Conservation (phyloP, 176 grass and related monocot species). For the Tillandsia leiboldiana region DNA sequence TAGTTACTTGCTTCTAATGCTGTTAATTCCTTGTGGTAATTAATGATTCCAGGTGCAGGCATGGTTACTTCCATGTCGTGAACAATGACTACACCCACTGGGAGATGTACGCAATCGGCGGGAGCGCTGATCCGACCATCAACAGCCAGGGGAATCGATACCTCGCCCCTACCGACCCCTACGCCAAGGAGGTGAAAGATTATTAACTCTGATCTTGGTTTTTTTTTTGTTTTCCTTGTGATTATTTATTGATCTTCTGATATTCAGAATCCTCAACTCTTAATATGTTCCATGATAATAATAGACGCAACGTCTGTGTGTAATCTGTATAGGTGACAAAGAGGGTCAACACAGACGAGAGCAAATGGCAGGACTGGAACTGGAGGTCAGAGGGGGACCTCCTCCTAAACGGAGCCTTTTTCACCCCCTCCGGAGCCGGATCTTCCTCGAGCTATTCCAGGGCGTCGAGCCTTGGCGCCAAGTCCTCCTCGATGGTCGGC, state of each 20-base stretch:
- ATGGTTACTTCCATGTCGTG: slow-evolving; percentile 22
- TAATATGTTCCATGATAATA: too few species aligned
- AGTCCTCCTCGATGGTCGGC: slow-evolving; percentile 18
- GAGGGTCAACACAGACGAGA: slow-evolving; percentile 1
- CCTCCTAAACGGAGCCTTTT: slow-evolving; percentile 17
- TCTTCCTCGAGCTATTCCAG: slow-evolving; percentile 11
- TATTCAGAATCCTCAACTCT: too few species aligned
- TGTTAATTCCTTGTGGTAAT: not conserved
- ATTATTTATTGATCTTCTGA: too few species aligned
- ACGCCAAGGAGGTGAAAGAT: slow-evolving; percentile 10
- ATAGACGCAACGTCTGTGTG: too few species aligned
- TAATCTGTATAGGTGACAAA: slow-evolving; percentile 9
- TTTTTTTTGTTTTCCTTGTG: too few species aligned
- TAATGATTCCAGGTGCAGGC: slow-evolving; percentile 13
- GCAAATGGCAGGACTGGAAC: slow-evolving; percentile 10
- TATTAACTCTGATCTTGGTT: not conserved
- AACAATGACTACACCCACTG: slow-evolving; percentile 20
- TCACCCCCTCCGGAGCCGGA: slow-evolving; percentile 17
- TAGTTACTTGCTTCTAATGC: not conserved
- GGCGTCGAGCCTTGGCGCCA: slow-evolving; percentile 20
- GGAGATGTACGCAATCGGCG: slow-evolving; percentile 18
- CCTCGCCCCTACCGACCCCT: slow-evolving; percentile 9
- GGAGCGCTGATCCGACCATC: slow-evolving; percentile 8
- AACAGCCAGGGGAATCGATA: slow-evolving; percentile 19
- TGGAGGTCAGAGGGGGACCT: slow-evolving; percentile 22